Base-by-base conservation (phyloP, 73 alveolate genomes). In the Breviolum minutum region DNA sequence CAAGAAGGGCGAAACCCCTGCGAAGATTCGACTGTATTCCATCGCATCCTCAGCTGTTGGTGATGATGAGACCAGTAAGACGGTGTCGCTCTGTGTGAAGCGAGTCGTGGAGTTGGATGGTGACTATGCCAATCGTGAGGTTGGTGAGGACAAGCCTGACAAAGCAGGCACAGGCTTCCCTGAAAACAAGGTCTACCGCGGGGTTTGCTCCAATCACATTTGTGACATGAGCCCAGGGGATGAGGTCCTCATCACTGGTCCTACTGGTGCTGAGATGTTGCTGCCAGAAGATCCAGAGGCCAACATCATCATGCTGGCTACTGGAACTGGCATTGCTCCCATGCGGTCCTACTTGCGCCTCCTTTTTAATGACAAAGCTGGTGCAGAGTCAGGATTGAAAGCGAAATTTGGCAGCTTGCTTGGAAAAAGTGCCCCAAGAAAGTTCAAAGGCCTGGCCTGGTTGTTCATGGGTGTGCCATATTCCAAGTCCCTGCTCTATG, bases 391-490 rank as follows among this genome's bases (percentile, higher is more conserved):
- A 7, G 95, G 69, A 27, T 71, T 63, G 68, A 70, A 88, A 66
- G 95, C 95, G 63, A 86, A 63, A 27, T 6, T 70, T 24, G 69
- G 95, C 40, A 20, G 83, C 32, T 68, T 88, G 80, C 30, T 88
- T 7, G 95, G 77, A 10, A 64, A 87, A 22, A 20, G 83, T 64
- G 71, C 92, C 27, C 70, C 54, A 29, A 82, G 99, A 12, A 94
- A 94, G 94, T 95, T 95, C 99, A 95, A 83, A 82, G 99, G 99
- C 29, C 87, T 95, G 73, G 99, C 99, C 60, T 95, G 99, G 95
- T 80, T 95, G n/a, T 95, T 95, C 91, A 83, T 95, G 95, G 99
- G 99, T 0, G 99, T 95, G 54, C 95, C 99, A 32, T 80, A 95
- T 90, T 80, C 95, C 95, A 84, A 95, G 90, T 60, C 95, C 26